Conservation (phyloP, 139 green algal genomes). For the Chlamydomonas sphaeroides region DNA sequence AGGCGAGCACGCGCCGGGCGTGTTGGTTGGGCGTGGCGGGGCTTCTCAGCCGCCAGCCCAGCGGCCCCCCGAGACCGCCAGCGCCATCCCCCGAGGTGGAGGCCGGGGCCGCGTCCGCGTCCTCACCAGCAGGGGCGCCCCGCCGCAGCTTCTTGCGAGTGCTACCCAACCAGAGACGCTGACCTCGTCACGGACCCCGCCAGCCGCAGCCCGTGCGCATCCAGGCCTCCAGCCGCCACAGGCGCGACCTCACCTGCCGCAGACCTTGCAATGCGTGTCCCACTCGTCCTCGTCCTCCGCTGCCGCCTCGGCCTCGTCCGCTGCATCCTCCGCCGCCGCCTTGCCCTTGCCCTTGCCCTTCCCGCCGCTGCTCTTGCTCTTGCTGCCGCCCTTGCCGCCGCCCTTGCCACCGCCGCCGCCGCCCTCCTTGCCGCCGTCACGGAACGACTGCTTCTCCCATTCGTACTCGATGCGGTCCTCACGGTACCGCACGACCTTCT, state of each 20-base stretch:
- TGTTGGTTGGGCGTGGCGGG: too few relatives aligned
- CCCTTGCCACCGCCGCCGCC: not conserved
- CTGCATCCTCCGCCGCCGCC: not conserved
- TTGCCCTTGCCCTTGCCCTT: not conserved
- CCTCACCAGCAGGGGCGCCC: too few relatives aligned
- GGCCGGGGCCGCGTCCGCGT: too few relatives aligned
- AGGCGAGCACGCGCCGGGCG: too few relatives aligned
- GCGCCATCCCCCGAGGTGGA: too few relatives aligned
- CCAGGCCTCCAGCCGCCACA: not conserved
- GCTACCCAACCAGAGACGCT: too few relatives aligned
- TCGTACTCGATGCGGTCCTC: constrained; percentile 31
- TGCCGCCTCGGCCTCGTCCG: not conserved
- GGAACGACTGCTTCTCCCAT: constrained; percentile 10
- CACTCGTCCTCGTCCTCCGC: constrained; percentile 27
- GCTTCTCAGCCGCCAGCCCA: too few relatives aligned
- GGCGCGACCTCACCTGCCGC: not conserved
- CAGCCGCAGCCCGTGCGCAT: too few relatives aligned
- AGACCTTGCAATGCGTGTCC: constrained; percentile 46
- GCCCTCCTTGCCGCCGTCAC: not conserved
- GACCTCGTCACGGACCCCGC: too few relatives aligned
- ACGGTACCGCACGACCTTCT: constrained; percentile 20
- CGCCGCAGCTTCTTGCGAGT: too few relatives aligned
- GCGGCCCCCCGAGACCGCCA: too few relatives aligned
- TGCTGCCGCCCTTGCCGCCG: not conserved
- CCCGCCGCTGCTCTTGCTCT: not conserved